Evolutionary conservation across 129 eudicot genomes (phyloP), one percentile per base, ranked within the genome.

Genomic region (Tanacetum coccineum): DNA sequence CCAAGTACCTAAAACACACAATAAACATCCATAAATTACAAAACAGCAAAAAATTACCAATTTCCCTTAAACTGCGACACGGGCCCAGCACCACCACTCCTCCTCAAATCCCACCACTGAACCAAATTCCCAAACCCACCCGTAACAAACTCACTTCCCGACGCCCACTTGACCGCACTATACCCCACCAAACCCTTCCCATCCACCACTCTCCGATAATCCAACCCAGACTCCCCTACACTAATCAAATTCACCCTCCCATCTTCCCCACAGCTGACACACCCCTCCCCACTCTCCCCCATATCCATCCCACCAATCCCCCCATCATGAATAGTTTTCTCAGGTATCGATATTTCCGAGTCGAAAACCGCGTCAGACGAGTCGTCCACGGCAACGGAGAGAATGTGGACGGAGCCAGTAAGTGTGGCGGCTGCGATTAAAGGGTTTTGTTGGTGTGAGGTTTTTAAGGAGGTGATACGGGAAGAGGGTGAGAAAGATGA

Each of bases 21-120:
- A 1, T 51, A 19, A 55, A 20, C 22, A 3, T 40, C 13, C 14
- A 42, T 11, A 44, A 11, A 17, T 20, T 25, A 55, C n/a, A n/a
- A 39, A 13, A 56, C 10, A 32, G 13, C 22, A 8, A 5, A 26
- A 1, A 66, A 74, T 72, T 70, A 91, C 96, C 96, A 87, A 45
- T 83, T 81, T 9, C 86, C 88, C 81, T 91, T 91, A 57, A 91
- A 83, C 79, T 81, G 87, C 19, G 81, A 66, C 20, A 63, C 96
- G 13, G 96, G 87, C 4, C 81, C 89, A 13, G 85, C 96, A 10
- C 85, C 87, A 11, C 87, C 96, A 8, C 85, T 76, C 76, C 70
- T 82, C 76, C 96, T 71, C 78, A 54, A 79, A 86, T 92, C 98
- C 98, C 98, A 91, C 98, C 94, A 92, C 32, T 88, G 98, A 25